phyloP scores from a whole-genome alignment of 129 eudicot species.

The Logfia minima region DNA sequence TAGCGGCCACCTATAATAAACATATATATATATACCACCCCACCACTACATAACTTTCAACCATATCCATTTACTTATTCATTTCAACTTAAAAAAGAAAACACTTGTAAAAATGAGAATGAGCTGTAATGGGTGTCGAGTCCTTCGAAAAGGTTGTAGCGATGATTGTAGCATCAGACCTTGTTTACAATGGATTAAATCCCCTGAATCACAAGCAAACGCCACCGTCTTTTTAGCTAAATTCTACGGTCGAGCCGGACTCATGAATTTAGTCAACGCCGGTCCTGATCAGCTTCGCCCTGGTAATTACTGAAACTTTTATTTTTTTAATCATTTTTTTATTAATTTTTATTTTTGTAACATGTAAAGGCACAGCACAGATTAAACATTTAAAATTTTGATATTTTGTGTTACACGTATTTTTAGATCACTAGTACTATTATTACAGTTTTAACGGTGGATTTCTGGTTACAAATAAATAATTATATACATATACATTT shows the following conservation, averaged over 20 bases:
- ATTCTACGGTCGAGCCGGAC: conserved; percentile 96
- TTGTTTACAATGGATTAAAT: conserved; percentile 76
- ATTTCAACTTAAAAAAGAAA: neutral
- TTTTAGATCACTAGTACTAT: conserved; percentile 50
- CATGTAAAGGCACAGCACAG: too few species aligned
- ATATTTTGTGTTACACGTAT: conserved; percentile 40
- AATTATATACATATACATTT: too few species aligned
- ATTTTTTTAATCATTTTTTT: neutral
- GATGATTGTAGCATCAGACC: conserved; percentile 77
- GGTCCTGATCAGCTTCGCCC: conserved; percentile 81
- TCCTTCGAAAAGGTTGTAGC: conserved; percentile 78
- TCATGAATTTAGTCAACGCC: conserved; percentile 73
- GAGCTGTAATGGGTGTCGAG: conserved; percentile 94
- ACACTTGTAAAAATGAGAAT: conserved; percentile 55
- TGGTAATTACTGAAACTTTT: conserved; percentile 39
- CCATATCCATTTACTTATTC: neutral
- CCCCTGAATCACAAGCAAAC: conserved; percentile 73
- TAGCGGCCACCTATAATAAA: conserved; percentile 39
- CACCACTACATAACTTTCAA: neutral
- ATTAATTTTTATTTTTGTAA: too few species aligned
- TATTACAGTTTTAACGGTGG: conserved; percentile 1
- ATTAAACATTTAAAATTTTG: too few species aligned
- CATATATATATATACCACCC: neutral
- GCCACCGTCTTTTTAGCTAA: conserved; percentile 90
- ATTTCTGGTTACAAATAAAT: too few species aligned